A percentile compares a stretch with the other conserved stretches of the same genome.
phyloP scores from a whole-genome alignment of 345 rosid species.

The Acer saccharum region DNA sequence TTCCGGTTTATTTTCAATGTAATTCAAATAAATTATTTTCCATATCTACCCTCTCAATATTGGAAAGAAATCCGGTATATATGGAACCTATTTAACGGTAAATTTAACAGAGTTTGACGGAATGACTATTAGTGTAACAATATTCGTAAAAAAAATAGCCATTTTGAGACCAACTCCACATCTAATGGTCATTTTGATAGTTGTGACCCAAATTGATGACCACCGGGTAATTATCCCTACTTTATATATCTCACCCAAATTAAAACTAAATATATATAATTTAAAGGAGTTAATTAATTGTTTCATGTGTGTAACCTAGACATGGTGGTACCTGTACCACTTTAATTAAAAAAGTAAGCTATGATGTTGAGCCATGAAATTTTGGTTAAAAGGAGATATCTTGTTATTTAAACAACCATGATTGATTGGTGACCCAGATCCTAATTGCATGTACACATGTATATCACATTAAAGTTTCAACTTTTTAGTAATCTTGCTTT shows the following conservation, averaged over 20 bases:
- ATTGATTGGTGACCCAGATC: background rate
- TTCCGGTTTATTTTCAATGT: too few relatives aligned
- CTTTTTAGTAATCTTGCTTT: background rate
- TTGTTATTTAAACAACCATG: slow-evolving; percentile 11
- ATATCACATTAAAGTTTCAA: background rate
- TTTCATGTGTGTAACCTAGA: background rate
- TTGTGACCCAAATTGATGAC: too few relatives aligned
- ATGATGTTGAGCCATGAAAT: background rate
- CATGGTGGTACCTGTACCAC: background rate
- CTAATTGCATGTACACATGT: background rate
- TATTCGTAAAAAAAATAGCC: too few relatives aligned
- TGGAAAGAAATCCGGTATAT: too few relatives aligned
- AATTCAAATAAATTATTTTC: too few relatives aligned
- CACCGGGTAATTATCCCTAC: too few relatives aligned
- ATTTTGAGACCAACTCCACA: too few relatives aligned
- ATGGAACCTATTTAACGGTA: too few relatives aligned
- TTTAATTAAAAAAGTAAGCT: background rate
- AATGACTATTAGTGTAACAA: too few relatives aligned
- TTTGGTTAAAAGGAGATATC: background rate
- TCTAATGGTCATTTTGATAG: too few relatives aligned
- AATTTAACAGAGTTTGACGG: too few relatives aligned
- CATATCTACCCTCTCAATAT: too few relatives aligned
- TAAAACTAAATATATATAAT: background rate
- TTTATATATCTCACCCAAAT: background rate
- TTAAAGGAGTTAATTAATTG: background rate